These are phyloP conservation scores for Collybia mongolica DNA, from an alignment of 768 basidiomycete species.

Conservation along the genomic window DNA sequence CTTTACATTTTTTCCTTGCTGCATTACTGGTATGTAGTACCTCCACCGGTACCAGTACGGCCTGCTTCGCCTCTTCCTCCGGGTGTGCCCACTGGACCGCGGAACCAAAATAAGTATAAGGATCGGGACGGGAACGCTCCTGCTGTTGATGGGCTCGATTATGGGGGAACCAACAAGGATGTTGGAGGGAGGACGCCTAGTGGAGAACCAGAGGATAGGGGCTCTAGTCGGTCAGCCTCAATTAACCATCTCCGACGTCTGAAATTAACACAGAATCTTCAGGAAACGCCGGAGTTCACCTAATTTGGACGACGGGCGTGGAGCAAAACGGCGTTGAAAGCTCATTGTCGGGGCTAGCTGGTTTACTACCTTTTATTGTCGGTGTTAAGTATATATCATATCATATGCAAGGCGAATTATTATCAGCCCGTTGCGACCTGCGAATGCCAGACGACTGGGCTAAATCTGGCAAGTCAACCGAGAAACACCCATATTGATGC, in stretches of 20 bases:
- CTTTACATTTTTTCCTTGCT: conserved; percentile 4
- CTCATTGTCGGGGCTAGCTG: too few relatives aligned
- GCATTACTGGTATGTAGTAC: conserved; percentile 15
- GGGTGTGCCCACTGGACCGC: conserved; percentile 83
- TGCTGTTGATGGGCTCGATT: conserved; percentile 87
- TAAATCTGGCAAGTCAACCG: too few relatives aligned
- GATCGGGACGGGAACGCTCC: conserved; percentile 84
- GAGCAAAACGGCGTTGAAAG: conserved; percentile 67
- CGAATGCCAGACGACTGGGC: too few relatives aligned
- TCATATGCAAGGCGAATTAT: too few relatives aligned
- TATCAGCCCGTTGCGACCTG: too few relatives aligned
- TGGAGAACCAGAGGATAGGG: conserved; percentile 67
- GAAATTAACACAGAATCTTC: not conserved
- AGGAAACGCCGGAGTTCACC: conserved; percentile 79
- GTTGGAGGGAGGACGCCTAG: conserved; percentile 54
- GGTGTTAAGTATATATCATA: too few relatives aligned
- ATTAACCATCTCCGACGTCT: not conserved
- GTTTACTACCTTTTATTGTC: too few relatives aligned
- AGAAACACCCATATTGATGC: too few relatives aligned
- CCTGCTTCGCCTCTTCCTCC: conserved; percentile 86
- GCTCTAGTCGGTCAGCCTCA: conserved; percentile 48
- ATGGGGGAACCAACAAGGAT: conserved; percentile 59
- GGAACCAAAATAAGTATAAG: conserved; percentile 89
- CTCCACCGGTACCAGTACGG: conserved; percentile 58
- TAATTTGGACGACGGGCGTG: conserved; percentile 63